phyloP scores from a whole-genome alignment of 2,329 filamentous ascomycete species.

The Onygenales sp. region DNA sequence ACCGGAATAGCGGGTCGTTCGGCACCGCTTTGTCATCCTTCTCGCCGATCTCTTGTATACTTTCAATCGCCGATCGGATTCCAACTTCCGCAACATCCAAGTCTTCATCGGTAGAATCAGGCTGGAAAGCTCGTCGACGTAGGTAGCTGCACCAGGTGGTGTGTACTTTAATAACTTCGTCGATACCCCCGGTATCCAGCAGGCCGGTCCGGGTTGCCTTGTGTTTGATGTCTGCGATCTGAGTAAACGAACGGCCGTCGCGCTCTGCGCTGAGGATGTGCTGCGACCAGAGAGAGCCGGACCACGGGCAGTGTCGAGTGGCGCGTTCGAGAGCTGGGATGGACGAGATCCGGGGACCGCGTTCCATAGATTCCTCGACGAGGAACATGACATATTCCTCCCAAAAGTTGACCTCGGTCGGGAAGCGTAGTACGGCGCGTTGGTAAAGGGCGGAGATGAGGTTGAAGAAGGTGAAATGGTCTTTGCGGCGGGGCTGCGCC shows the following conservation, averaged over 20 bases:
- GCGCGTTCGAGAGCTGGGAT: conserved; percentile 60
- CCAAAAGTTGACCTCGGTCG: conserved; percentile 68
- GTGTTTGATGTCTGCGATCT: conserved; percentile 85
- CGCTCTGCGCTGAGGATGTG: conserved; percentile 79
- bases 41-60: conserved; percentile 67
- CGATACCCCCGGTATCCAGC: conserved; percentile 75
- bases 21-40: conserved; percentile 68
- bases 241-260: conserved; percentile 63
- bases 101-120: conserved; percentile 67
- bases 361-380: conserved; percentile 42
- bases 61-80: conserved; percentile 74
- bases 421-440: conserved; percentile 64
- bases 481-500: conserved; percentile 48
- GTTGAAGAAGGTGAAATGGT: conserved; percentile 41
- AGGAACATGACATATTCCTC: conserved; percentile 73
- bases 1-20: conserved; percentile 79
- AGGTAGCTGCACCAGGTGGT: conserved; percentile 92
- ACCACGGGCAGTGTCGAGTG: conserved; percentile 87
- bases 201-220: conserved; percentile 78
- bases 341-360: conserved; percentile 22
- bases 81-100: conserved; percentile 85
- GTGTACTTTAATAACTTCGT: conserved; percentile 82
- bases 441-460: conserved; percentile 60
- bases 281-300: conserved; percentile 80
- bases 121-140: conserved; percentile 70